Evolutionary conservation across 2,329 filamentous ascomycete species (phyloP), one percentile per base, ranked within the genome.

Genomic region (Alternaria longipes): DNA sequence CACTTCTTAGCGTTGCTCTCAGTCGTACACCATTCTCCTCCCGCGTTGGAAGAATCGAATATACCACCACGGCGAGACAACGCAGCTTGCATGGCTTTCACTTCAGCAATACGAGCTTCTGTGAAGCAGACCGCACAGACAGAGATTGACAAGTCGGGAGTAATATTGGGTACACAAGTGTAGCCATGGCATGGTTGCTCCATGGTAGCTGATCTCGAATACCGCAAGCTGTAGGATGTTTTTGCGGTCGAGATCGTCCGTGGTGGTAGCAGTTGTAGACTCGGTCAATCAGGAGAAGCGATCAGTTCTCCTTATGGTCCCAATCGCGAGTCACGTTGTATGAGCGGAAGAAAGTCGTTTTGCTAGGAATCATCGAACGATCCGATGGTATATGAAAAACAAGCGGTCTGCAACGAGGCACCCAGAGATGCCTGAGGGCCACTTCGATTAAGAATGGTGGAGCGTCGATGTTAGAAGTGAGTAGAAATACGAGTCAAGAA

Each of bases 41-140:
- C 36, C 1, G 30, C 41, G 12, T 46, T 44, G 14, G 22, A 18
- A 26, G 41, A 47, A 9, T 12, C 28, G 9, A 67, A 67, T n/a
- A 70, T 53, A 24, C 68, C 64, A 5, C 63, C 63, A 5, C 66
- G 66, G 14, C 32, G 24, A 38, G 46, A 32, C 4, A 70, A 32
- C 5, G 26, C 60, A 4, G 32, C 41, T 36, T 65, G 64, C 7
- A 22, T 41, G 12, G 54, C 50, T 30, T 53, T 55, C 6, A 68
- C 56, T 28, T 60, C 55, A 9, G 46, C 42, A 16, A 65, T 63
- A 42, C 59, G 53, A 12, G 52, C 26, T 6, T 54, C 28, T 14
- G 65, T 40, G 7, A 55, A 24, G 34, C 64, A 70, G 5, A 47
- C 28, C 6, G 64, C 59, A 28, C 62, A 64, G 24, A 56, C 16